These are phyloP conservation scores for Cyclospora cayetanensis DNA, from an alignment of 169 alveolate genomes.

Conservation along the genomic window DNA sequence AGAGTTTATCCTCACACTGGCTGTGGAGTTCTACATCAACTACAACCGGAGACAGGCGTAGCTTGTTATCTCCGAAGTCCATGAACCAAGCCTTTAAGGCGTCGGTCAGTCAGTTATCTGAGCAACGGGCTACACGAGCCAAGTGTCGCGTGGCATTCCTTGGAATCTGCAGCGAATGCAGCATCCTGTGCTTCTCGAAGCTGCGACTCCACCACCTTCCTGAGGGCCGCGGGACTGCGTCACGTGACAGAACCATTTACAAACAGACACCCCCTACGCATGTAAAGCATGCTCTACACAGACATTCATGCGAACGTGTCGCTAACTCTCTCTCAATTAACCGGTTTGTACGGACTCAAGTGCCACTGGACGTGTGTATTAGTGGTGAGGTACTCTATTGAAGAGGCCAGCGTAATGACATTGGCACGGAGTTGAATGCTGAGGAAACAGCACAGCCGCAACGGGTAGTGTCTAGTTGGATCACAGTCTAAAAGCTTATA, in stretches of 20 bases:
- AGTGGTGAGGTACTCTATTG: neutral
- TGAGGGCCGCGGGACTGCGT: conserved; percentile 28
- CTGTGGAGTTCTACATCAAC: too few relatives aligned
- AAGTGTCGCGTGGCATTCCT: neutral
- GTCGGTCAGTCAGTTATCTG: neutral
- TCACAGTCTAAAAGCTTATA: neutral
- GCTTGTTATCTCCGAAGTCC: neutral
- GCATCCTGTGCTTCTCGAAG: conserved; percentile 25
- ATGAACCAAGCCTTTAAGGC: neutral
- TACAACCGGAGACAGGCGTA: too few relatives aligned
- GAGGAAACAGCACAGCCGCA: neutral
- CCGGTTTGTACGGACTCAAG: neutral
- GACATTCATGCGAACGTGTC: neutral
- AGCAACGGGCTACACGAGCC: neutral
- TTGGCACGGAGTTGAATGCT: conserved; percentile 58
- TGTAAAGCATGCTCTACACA: neutral
- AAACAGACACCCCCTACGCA: neutral
- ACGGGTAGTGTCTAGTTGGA: too few relatives aligned
- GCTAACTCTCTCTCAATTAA: neutral
- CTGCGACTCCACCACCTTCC: conserved; percentile 38
- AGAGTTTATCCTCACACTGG: too few relatives aligned
- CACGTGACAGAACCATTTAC: neutral
- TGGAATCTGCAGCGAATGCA: conserved; percentile 52
- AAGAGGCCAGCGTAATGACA: neutral
- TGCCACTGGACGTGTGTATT: neutral